Base-by-base conservation (phyloP, 2,329 filamentous ascomycete species). In the Fusarium dimerum region DNA sequence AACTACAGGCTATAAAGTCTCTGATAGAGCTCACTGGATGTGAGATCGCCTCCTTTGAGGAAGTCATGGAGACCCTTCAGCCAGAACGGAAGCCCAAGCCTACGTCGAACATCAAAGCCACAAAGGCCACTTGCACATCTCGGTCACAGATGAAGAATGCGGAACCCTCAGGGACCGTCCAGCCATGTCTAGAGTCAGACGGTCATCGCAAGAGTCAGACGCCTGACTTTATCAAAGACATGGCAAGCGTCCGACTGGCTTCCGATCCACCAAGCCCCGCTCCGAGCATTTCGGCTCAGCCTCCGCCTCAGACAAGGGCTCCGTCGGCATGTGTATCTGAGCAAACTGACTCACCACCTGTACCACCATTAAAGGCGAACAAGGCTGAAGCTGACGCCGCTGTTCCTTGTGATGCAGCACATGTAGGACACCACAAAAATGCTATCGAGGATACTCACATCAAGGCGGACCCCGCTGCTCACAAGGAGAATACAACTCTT, bases 21-120 rank as follows among this genome's bases (percentile, higher is more conserved):
- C 86, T 96, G 68, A 78, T 83, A 2, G 84, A 90, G 40, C 82
- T 90, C 47, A 88, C 92, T 54, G 90, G 89, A 30, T 91, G 89
- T 43, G 82, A 85, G 43, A 76, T 87, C 3, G 76, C 86, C 29
- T 79, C 79, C 2, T 82, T 82, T 20, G 73, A 77, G 18, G 80
- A 86, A 32, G 74, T 92, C n/a, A 73, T 86, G 5, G 66, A 67
- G 40, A 59, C 44, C 7, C 56, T 68, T 26, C 57, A 57, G 43
- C 56, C 64, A 11, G 51, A 61, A 40, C 41, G 57, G 12, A 49
- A 53, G 42, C 40, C 48, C 18, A 44, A 52, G 40, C 34, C 54
- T 8, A 47, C 51, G 41, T 29, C 49, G 15, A 59, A 56, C 20
- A 7, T 26, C 20, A 26, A 26, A 26, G 20, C 20, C 20, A 7